Evolutionary conservation across 345 rosid genomes (phyloP).

Genomic region (Carallia brachiata): DNA sequence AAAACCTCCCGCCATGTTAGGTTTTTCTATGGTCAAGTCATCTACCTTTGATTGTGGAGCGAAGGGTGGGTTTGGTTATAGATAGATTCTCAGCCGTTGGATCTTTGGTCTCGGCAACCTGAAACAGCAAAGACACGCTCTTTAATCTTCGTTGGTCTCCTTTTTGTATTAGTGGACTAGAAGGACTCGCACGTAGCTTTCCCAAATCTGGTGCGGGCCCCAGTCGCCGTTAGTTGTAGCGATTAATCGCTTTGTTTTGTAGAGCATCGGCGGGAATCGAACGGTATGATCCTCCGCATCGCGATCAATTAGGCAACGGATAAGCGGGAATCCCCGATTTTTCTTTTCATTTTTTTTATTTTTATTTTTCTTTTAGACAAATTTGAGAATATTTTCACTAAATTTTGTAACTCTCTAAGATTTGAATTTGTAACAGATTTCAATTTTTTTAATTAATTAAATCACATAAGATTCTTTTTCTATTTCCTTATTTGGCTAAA

Average conservation of each 20-base stretch:
- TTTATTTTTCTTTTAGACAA: too few relatives aligned
- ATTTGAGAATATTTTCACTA: too few relatives aligned
- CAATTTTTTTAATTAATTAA: too few relatives aligned
- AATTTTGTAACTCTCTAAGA: too few relatives aligned
- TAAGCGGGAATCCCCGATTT: neutral
- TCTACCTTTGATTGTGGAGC: neutral
- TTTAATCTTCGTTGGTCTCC: neutral
- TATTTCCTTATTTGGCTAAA: too few relatives aligned
- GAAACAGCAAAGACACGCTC: neutral
- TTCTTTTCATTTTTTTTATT: neutral
- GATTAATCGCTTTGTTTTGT: neutral
- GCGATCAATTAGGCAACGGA: constrained; percentile 8
- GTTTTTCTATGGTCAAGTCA: neutral
- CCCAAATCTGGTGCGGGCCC: constrained; percentile 17
- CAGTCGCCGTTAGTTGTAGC: neutral
- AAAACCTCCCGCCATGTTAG: neutral
- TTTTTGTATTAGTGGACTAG: constrained; percentile 19
- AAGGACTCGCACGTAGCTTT: constrained; percentile 14
- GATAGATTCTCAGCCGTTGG: constrained; percentile 6
- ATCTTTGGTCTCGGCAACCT: neutral
- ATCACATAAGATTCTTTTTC: too few relatives aligned
- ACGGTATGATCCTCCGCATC: neutral
- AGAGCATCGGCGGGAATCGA: constrained; percentile 13
- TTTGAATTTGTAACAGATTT: too few relatives aligned
- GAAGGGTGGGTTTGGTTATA: neutral